A percentile compares a stretch with the other conserved stretches of the same genome.
Evolutionary conservation across 2,329 filamentous ascomycete genomes (phyloP).

Genomic region (Erysiphe pulchra): DNA sequence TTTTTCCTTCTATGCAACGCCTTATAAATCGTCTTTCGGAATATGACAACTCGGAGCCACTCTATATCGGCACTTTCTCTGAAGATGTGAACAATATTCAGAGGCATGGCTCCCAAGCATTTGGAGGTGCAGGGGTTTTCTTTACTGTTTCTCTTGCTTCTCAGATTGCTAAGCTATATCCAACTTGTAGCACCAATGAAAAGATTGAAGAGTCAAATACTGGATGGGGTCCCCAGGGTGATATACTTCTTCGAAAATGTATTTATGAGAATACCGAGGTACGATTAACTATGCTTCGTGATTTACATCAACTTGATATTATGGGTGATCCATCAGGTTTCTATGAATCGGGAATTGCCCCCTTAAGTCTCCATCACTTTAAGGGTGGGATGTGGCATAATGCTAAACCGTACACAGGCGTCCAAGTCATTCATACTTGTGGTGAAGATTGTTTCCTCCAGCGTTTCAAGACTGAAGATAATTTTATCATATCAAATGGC

Average conservation of each 20-base stretch:
- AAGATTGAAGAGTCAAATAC: constrained; percentile 29
- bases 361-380: constrained; percentile 12
- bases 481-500: constrained; percentile 12
- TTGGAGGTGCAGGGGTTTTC: constrained; percentile 13
- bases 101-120: constrained; percentile 12
- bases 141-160: constrained; percentile 18
- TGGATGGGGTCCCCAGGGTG: constrained; percentile 25
- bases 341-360: constrained; percentile 11
- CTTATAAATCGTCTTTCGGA: constrained; percentile 7
- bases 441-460: constrained; percentile 13
- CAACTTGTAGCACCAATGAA: constrained; percentile 20
- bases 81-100: constrained; percentile 12
- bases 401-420: constrained; percentile 8
- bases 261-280: constrained; percentile 13
- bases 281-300: constrained; percentile 10
- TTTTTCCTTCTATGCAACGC: constrained; percentile 11
- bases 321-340: constrained; percentile 11
- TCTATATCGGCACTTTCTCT: constrained; percentile 13
- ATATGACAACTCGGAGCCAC: constrained; percentile 7
- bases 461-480: constrained; percentile 10
- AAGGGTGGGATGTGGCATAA: constrained; percentile 27
- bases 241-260: constrained; percentile 12
- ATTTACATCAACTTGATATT: constrained; percentile 12
- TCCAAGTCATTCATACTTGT: constrained; percentile 10
- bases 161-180: constrained; percentile 20